A percentile compares a stretch with the other conserved stretches of the same genome.
Conservation (phyloP, 495 filamentous ascomycete species). For the Penicillium alfredii region DNA sequence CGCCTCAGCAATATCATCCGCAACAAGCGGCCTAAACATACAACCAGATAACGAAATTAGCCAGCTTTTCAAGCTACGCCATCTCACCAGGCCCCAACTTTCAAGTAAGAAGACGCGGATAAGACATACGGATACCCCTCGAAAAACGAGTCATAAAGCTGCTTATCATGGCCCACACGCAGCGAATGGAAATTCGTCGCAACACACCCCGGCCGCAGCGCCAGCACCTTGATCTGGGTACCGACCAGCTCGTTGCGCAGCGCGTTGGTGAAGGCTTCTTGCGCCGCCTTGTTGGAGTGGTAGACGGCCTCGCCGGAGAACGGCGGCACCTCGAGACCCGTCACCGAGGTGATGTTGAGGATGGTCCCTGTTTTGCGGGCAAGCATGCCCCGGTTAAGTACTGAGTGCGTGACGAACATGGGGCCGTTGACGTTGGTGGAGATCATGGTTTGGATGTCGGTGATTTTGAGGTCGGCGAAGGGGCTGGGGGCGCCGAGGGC, state of each 20-base stretch:
- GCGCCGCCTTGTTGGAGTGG: constrained; percentile 34
- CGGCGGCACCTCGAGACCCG: constrained; percentile 29
- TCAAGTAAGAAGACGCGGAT: too few relatives aligned
- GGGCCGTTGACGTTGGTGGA: constrained; percentile 30
- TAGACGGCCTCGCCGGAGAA: constrained; percentile 35
- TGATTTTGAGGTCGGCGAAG: constrained; percentile 22
- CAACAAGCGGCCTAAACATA: constrained; percentile 18
- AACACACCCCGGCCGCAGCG: constrained; percentile 31
- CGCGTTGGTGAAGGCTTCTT: constrained; percentile 35
- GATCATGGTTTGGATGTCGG: constrained; percentile 26
- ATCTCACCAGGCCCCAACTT: too few relatives aligned
- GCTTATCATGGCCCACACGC: constrained; percentile 28
- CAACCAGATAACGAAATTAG: too few relatives aligned
- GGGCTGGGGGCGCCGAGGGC: constrained; percentile 29
- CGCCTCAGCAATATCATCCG: constrained; percentile 23
- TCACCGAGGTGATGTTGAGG: constrained; percentile 33
- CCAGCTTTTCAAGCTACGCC: too few relatives aligned
- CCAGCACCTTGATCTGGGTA: constrained; percentile 32
- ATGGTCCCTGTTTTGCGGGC: constrained; percentile 26
- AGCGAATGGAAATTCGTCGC: constrained; percentile 35
- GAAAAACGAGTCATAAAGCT: constrained; percentile 26
- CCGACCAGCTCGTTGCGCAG: constrained; percentile 30
- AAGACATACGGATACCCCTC: constrained; percentile 30
- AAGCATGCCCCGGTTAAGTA: constrained; percentile 28
- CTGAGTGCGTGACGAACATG: constrained; percentile 28